Conservation (phyloP, 768 basidiomycete species). For the Xanthoconium purpureum region DNA sequence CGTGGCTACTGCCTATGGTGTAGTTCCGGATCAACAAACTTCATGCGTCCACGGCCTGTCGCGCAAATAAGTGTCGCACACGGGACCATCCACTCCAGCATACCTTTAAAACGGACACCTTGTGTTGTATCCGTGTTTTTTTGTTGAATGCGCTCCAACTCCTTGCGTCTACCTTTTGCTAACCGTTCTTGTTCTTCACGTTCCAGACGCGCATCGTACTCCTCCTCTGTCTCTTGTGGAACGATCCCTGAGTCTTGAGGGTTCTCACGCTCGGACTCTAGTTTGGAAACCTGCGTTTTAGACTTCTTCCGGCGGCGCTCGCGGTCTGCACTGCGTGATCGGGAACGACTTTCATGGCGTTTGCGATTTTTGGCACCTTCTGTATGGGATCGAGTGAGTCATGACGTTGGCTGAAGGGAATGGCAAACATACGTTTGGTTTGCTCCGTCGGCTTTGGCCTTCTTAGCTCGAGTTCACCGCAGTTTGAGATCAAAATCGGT, state of each 20-base stretch:
- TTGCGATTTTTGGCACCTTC: constrained; percentile 18
- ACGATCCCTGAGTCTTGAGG: constrained; percentile 2
- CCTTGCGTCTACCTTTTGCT: constrained; percentile 42
- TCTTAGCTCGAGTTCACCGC: constrained; percentile 80
- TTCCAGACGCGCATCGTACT: constrained; percentile 67
- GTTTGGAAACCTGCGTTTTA: constrained; percentile 14
- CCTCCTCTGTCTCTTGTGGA: constrained; percentile 61
- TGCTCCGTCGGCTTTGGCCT: constrained; percentile 19
- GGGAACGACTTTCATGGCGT: constrained; percentile 21
- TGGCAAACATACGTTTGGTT: constrained; percentile 10
- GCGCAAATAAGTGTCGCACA: background rate
- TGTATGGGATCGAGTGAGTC: background rate
- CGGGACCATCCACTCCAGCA: background rate
- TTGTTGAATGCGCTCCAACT: constrained; percentile 49
- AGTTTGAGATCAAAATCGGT: constrained; percentile 68
- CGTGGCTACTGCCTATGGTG: constrained; percentile 26
- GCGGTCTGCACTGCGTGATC: constrained; percentile 29
- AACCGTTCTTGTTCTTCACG: constrained; percentile 62
- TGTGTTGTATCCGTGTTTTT: constrained; percentile 31
- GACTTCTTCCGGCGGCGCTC: constrained; percentile 29
- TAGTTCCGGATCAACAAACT: constrained; percentile 59
- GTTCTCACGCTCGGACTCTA: constrained; percentile 9
- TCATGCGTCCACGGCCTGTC: constrained; percentile 64
- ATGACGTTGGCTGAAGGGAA: background rate
- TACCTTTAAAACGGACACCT: constrained; percentile 67